phyloP scores from a whole-genome alignment of 2,329 filamentous ascomycete genomes.

The Xylaria digitata region DNA sequence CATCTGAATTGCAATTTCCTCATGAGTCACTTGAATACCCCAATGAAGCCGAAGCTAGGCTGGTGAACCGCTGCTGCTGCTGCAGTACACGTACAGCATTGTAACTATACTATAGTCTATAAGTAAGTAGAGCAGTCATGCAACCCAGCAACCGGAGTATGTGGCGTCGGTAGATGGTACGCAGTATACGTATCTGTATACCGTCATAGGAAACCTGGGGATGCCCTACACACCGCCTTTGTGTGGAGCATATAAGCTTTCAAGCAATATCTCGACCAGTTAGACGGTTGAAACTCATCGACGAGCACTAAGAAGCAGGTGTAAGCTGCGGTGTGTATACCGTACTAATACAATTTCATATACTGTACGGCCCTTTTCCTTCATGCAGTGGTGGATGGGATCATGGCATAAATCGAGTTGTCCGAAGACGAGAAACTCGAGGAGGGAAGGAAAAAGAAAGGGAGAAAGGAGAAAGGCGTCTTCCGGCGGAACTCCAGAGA shows the following conservation, averaged over 20 bases:
- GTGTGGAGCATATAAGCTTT: slow-evolving; percentile 20
- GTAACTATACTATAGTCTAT: not conserved
- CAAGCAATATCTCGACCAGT: slow-evolving; percentile 24
- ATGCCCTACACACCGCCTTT: slow-evolving; percentile 22
- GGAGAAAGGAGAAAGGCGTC: not conserved
- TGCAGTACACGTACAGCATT: slow-evolving; percentile 10
- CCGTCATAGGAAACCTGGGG: slow-evolving; percentile 15
- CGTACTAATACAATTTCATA: not conserved
- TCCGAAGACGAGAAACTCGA: not conserved
- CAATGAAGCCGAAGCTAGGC: not conserved
- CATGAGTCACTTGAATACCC: slow-evolving; percentile 9
- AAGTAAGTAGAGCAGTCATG: slow-evolving; percentile 7
- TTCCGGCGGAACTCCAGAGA: not conserved
- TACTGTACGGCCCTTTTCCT: not conserved
- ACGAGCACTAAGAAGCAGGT: not conserved
- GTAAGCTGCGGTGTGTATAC: slow-evolving; percentile 33
- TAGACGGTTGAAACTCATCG: slow-evolving; percentile 10
- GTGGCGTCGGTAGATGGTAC: slow-evolving; percentile 13
- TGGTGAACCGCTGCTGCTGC: slow-evolving; percentile 10
- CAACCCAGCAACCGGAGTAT: slow-evolving; percentile 1
- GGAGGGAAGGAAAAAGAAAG: not conserved
- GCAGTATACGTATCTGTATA: slow-evolving; percentile 4
- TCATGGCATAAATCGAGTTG: not conserved
- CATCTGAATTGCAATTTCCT: slow-evolving; percentile 6
- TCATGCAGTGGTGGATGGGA: not conserved